Percentiles rank a stretch among this genome's conserved stretches.
These are phyloP conservation scores for Colletotrichum kahawae DNA, from an alignment of 2,329 filamentous ascomycete species.

Conservation along the genomic window DNA sequence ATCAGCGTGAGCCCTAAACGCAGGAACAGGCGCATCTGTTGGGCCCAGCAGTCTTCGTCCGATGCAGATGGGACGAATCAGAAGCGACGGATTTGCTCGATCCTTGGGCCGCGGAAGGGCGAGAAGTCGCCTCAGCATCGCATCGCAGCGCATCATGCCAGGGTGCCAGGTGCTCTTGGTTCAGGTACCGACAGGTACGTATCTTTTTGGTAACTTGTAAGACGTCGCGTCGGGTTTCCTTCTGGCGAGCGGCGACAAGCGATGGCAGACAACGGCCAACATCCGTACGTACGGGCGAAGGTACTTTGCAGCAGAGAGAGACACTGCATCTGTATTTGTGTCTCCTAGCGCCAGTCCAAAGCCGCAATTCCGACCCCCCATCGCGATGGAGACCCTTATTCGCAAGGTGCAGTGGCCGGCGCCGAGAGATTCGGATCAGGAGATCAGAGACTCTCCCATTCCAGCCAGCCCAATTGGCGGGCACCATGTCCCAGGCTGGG, in stretches of 20 bases:
- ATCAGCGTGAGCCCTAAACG: conserved; percentile 18
- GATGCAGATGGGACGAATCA: conserved; percentile 17
- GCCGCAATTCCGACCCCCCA: not conserved
- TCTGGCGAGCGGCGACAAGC: not conserved
- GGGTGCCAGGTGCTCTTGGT: not conserved
- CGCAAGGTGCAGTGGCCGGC: not conserved
- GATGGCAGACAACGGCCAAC: not conserved
- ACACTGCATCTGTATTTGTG: not conserved
- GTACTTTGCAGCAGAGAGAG: not conserved
- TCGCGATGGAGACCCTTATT: not conserved
- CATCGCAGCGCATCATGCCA: conserved; percentile 8
- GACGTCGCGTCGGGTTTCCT: not conserved
- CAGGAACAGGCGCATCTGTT: conserved; percentile 17
- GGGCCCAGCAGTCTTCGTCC: conserved; percentile 12
- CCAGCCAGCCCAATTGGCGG: not conserved
- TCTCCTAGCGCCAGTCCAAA: not conserved
- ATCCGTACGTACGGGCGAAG: not conserved
- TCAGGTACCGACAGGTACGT: not conserved
- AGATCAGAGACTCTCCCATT: not conserved
- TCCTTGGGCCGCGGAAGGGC: conserved; percentile 5
- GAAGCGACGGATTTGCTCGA: conserved; percentile 11
- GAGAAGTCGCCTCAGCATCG: conserved; percentile 9
- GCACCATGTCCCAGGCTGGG: not conserved
- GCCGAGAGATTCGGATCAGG: not conserved
- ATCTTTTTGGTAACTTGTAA: not conserved